Base-by-base conservation (phyloP, 495 filamentous ascomycete species). In the Penicillium herquei region DNA sequence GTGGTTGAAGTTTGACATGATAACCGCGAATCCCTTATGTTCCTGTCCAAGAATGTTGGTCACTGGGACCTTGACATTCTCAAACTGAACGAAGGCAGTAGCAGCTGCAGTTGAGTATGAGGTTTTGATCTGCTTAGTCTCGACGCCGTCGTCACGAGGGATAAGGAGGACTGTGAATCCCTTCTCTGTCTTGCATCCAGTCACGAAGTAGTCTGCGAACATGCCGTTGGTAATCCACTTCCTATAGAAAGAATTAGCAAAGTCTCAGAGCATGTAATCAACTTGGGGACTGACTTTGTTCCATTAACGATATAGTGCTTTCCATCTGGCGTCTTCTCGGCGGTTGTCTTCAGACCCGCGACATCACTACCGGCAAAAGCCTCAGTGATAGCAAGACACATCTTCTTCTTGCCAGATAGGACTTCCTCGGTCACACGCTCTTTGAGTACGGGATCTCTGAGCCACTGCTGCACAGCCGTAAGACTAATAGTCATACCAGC, bases 171-270 rank as follows among this genome's bases (percentile, higher is more conserved):
- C 90, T 3, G 82, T 85, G 55, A 92, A 85, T 17, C 89, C 91
- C 74, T 93, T 93, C 44, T 85, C 86, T 3, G 91, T 96, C 61
- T 83, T 84, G 66, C 91, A 91, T 34, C 85, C 90, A 14, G 82
- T 85, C 47, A 93, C 88, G 65, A 95, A 95, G 74, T 92, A 93
- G 69, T 93, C 89, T 59, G 76, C 78, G 69, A 84, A 93, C 72
- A 85, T 85, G 55, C 90, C 91, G 77, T 96, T 96, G 39, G 91
- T 96, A 73, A 93, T 93, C 90, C 90, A 95, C 74, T 93, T 93
- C 80, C 73, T 76, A n/a, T 33, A 5, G 0, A 0, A 17, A 12
- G 16, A 54, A 46, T 50, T 40, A 5, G 17, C 14, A 30, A 37
- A 13, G 13, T 3, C 13, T 33, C n/a, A 18, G n/a, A 17, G 7